Evolutionary conservation across 176 grass and related monocot genomes (phyloP).

Genomic region (Otatea glauca): DNA sequence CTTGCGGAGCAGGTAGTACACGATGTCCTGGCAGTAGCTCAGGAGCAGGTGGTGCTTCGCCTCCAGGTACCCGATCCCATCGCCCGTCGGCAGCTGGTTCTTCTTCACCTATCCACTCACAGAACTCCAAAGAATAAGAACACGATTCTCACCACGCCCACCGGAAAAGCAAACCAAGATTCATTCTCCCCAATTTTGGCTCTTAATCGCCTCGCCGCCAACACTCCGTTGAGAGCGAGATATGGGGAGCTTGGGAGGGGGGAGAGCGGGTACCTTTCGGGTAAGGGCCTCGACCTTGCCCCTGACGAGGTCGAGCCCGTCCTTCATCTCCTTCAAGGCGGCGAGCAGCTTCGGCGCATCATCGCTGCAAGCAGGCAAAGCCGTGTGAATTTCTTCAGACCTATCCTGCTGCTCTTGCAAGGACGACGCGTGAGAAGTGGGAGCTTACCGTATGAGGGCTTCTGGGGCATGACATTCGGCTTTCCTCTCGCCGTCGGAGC

Average conservation of each 20-base stretch:
- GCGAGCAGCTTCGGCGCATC: conserved; percentile 65
- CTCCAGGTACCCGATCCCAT: conserved; percentile 85
- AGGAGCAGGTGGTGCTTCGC: conserved; percentile 82
- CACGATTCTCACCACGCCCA: background rate
- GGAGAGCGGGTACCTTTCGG: conserved; percentile 43
- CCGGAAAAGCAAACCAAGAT: background rate
- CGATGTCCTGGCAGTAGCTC: conserved; percentile 77
- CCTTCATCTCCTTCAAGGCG: conserved; percentile 84
- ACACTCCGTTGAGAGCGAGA: background rate
- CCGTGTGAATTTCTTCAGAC: background rate
- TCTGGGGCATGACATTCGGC: too few relatives aligned
- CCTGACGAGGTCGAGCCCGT: conserved; percentile 68
- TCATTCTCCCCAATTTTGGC: background rate
- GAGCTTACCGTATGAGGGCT: background rate
- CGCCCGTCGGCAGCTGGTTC: conserved; percentile 64
- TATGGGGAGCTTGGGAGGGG: background rate
- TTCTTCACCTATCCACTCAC: conserved; percentile 52
- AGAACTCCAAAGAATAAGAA: background rate
- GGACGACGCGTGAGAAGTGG: background rate
- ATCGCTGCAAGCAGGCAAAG: conserved; percentile 23
- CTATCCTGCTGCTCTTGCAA: background rate
- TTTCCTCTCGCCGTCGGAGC: too few relatives aligned
- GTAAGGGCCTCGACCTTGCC: conserved; percentile 68
- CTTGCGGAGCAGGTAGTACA: conserved; percentile 85
- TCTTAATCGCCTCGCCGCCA: background rate